phyloP scores from a whole-genome alignment of 164 flowering plant species.

The Paratinospora sagittata region DNA sequence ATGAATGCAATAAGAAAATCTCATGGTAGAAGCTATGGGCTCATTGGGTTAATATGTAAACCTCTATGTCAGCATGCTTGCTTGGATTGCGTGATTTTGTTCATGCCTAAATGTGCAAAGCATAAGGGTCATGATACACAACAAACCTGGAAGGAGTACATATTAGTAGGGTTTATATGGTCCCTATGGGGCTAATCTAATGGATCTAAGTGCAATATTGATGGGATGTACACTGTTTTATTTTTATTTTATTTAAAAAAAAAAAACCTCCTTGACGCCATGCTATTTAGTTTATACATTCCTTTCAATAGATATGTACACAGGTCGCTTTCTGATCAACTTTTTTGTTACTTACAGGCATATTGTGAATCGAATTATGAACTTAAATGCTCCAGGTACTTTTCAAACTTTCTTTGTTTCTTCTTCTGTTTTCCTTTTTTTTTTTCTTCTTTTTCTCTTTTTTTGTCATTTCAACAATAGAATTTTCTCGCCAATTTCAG shows the following conservation, averaged over 20 bases:
- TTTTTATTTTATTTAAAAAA: too few species aligned
- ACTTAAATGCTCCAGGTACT: constrained; percentile 83
- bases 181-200: too few species aligned
- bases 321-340: neutral
- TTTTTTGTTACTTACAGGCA: constrained; percentile 57
- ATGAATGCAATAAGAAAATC: neutral
- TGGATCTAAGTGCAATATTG: too few species aligned
- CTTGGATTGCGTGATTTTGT: neutral
- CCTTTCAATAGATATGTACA: neutral
- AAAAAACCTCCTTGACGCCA: too few species aligned
- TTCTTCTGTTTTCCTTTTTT: neutral
- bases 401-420: neutral
- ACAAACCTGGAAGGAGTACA: too few species aligned
- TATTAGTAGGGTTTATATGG: too few species aligned
- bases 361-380: constrained; percentile 77
- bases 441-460: neutral
- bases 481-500: neutral
- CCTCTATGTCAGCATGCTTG: neutral
- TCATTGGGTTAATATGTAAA: neutral
- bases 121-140: too few species aligned
- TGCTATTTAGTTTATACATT: too few species aligned
- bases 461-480: neutral
- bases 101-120: too few species aligned
- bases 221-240: too few species aligned
- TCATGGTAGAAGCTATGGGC: neutral